Base-by-base conservation (phyloP, 2,329 filamentous ascomycete species). In the Cryphonectria parasitica region DNA sequence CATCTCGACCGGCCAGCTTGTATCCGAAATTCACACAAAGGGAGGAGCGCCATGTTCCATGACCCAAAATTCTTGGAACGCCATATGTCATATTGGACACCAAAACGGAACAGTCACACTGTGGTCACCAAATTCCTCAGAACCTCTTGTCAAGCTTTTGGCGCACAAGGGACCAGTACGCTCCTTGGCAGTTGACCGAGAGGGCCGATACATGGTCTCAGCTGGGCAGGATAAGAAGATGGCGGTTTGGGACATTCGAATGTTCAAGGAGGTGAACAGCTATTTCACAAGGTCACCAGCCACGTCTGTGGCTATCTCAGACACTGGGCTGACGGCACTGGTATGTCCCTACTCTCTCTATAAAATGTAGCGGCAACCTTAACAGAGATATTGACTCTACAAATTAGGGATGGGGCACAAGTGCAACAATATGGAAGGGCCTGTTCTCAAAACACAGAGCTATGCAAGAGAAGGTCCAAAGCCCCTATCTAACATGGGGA, bases 171-270 rank as follows among this genome's bases (percentile, higher is more conserved):
- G 96, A 6, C 96, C 96, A 0, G 94, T 99, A 3, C 90, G 95
- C 69, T 91, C 92, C 15, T 80, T 98, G 64, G 93, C 93, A 1
- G 86, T 98, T 58, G 95, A 99, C 78, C 88, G 95, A 71, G 92
- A 95, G 79, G 96, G 96, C 31, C 89, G 92, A 70, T 99, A 98
- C 83, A 98, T 98, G 95, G 94, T 97, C 15, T 94, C 94, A 3
- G 91, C 93, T 0, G 95, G 95, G 1, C 94, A 97, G 78, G 95
- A 98, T 79, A 86, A 90, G 74, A 93, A 92, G 78, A 97, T 97
- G 92, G 90, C 92, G n/a, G 90, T 97, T 17, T 98, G 95, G 94
- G 95, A 98, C 79, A 91, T 98, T 73, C 90, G 95, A 60, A 97
- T 94, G 88, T 96, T 97, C 84, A 94, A 92, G 76, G 94, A 97